Percentiles rank a stretch among this genome's conserved stretches.
Conservation (phyloP, 352 stramenopile species). For the Phytophthora sansomeana region DNA sequence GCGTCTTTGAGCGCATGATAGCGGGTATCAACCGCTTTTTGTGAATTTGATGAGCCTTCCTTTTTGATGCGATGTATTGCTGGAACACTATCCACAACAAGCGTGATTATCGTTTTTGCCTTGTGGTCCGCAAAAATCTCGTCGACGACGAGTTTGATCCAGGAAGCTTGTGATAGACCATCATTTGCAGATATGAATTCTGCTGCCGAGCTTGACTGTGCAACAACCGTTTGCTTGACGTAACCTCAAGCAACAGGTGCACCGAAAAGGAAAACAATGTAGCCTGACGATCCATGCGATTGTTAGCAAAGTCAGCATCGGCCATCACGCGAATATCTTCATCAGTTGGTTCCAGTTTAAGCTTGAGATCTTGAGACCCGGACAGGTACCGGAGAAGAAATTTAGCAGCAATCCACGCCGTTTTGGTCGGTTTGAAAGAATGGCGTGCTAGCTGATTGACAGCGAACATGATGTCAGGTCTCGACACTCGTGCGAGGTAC, state of each 20-base stretch:
- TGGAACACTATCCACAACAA: constrained; percentile 14
- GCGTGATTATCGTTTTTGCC: neutral
- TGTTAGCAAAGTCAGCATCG: constrained; percentile 34
- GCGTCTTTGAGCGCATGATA: constrained; percentile 24
- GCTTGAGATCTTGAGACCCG: neutral
- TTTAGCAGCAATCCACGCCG: neutral
- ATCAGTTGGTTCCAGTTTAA: neutral
- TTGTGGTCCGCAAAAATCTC: neutral
- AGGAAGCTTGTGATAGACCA: neutral
- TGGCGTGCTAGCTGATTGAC: constrained; percentile 9
- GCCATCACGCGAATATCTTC: constrained; percentile 1
- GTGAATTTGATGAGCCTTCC: neutral
- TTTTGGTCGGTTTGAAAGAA: neutral
- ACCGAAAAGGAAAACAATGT: constrained; percentile 22
- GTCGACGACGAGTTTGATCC: constrained; percentile 2
- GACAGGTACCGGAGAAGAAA: constrained; percentile 3
- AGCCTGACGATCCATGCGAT: constrained; percentile 16
- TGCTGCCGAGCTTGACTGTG: constrained; percentile 23
- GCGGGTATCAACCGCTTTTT: constrained; percentile 32
- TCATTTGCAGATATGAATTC: constrained; percentile 7
- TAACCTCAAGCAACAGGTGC: constrained; percentile 17
- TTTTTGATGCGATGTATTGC: constrained; percentile 15
- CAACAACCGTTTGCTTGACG: constrained; percentile 33
- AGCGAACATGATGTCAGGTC: constrained; percentile 1
- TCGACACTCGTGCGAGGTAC: neutral